phyloP scores from a whole-genome alignment of 768 basidiomycete genomes.

The Podaxis rugospora region DNA sequence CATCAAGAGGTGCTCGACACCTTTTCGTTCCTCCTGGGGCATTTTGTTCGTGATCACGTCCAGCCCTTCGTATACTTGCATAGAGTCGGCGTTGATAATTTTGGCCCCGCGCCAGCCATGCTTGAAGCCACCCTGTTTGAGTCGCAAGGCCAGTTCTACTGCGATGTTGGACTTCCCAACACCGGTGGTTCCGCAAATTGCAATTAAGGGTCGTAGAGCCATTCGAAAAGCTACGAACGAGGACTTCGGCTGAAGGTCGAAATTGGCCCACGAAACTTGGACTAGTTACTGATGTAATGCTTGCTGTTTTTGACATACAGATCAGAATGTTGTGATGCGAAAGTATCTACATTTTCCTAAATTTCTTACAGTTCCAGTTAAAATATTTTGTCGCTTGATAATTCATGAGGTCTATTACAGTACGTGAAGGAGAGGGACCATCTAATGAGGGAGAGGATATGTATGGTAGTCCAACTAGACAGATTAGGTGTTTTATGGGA shows the following conservation, averaged over 20 bases:
- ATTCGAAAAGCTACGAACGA: conserved; percentile 21
- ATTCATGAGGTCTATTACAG: conserved; percentile 1
- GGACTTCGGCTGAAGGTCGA: neutral
- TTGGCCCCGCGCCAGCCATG: conserved; percentile 57
- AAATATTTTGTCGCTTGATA: neutral
- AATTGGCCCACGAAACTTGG: neutral
- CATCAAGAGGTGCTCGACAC: conserved; percentile 87
- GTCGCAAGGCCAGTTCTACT: conserved; percentile 74
- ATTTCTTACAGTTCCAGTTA: neutral
- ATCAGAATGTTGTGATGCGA: neutral
- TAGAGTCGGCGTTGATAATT: conserved; percentile 94
- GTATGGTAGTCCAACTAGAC: conserved; percentile 9
- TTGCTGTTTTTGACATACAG: neutral
- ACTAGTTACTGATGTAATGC: neutral
- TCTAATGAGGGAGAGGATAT: conserved; percentile 5
- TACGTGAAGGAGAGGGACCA: neutral
- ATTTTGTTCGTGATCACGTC: conserved; percentile 96
- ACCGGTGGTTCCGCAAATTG: conserved; percentile 91
- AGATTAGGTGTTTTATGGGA: conserved; percentile 10
- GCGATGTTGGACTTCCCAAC: conserved; percentile 94
- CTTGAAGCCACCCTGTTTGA: conserved; percentile 30
- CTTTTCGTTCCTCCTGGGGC: conserved; percentile 66
- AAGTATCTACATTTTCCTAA: neutral
- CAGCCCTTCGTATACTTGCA: conserved; percentile 93
- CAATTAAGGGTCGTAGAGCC: conserved; percentile 63